Evolutionary conservation across 1,284 basidiomycete genomes (phyloP).

Genomic region (Papiliotrema terrestris): DNA sequence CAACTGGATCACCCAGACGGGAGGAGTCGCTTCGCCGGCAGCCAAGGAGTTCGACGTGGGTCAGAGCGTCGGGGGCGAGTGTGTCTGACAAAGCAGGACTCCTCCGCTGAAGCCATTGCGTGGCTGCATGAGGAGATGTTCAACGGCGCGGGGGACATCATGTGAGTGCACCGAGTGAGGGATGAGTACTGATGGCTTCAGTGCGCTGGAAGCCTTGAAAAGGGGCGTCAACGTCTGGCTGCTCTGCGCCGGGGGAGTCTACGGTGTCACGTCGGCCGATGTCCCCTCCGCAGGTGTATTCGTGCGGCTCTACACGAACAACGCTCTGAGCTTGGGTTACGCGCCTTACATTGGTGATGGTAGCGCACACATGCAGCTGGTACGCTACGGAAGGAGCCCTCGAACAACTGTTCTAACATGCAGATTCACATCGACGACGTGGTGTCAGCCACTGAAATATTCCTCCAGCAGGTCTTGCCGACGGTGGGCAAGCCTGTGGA

Average conservation of each 20-base stretch:
- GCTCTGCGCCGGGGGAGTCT: constrained; percentile 1
- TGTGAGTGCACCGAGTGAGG: background rate
- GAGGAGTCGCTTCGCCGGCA: background rate
- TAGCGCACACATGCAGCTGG: constrained; percentile 1
- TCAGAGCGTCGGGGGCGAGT: background rate
- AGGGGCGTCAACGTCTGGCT: background rate
- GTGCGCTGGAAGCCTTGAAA: background rate
- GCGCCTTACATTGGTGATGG: constrained; percentile 2
- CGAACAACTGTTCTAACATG: no score
- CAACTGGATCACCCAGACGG: background rate
- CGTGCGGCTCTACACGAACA: constrained; percentile 1
- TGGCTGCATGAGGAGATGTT: background rate
- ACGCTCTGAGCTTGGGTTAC: background rate
- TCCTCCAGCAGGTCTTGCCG: background rate
- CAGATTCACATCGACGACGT: constrained; percentile 3
- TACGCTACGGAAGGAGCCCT: background rate
- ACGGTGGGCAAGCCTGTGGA: background rate
- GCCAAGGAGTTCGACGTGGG: background rate
- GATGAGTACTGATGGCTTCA: background rate
- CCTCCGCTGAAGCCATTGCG: background rate
- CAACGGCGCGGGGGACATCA: background rate
- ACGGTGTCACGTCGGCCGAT: background rate
- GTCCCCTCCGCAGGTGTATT: constrained; percentile 2
- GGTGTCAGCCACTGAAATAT: background rate
- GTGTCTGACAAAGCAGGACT: background rate